Base-by-base conservation (phyloP, 2,329 filamentous ascomycete genomes). In the Bimuria novae-zelandiae region DNA sequence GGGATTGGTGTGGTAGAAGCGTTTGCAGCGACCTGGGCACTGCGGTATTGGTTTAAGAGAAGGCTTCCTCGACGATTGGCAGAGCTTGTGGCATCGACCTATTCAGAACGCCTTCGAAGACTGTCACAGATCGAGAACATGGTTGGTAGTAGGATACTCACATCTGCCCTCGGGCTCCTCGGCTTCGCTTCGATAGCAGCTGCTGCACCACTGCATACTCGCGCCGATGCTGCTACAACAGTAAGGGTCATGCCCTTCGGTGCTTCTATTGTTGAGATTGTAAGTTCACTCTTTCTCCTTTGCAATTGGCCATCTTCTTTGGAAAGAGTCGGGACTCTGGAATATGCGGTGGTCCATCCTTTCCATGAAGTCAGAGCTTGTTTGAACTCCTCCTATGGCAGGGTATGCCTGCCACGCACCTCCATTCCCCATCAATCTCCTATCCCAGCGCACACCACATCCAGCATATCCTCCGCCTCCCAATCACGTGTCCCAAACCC, bases 201-300 rank as follows among this genome's bases (percentile, higher is more conserved):
- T 29, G 33, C 44, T 36, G 44, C 33, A 23, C 44, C 33, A 4
- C 16, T 47, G 14, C 22, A 29, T 16, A n/a, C 22, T 14, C 32
- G 43, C 21, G 30, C 7, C 12, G 44, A 47, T 22, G 61, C 64
- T 46, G 62, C 64, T 29, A 39, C 45, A 12, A 64, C 59, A 2
- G 64, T 71, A 45, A 69, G 63, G 52, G 57, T 73, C n/a, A 73
- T 73, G 70, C 67, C 69, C 1, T 69, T 73, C 39, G 70, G 70
- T 42, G 70, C 70, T 23, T 72, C 69, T 12, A 73, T 73, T 33
- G 66, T 72, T 46, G 55, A 54, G 30, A 67, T 61, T 36, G 67
- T 66, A 59, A 49, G 62, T 61, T 21, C 7, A 7, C 23, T 39
- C 33, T 7, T 29, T 21, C 22, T 27, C 2, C 12, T 23, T n/a